Evolutionary conservation across 441 rosid species (phyloP).

Genomic region (Bocquillonia castaneifolia): DNA sequence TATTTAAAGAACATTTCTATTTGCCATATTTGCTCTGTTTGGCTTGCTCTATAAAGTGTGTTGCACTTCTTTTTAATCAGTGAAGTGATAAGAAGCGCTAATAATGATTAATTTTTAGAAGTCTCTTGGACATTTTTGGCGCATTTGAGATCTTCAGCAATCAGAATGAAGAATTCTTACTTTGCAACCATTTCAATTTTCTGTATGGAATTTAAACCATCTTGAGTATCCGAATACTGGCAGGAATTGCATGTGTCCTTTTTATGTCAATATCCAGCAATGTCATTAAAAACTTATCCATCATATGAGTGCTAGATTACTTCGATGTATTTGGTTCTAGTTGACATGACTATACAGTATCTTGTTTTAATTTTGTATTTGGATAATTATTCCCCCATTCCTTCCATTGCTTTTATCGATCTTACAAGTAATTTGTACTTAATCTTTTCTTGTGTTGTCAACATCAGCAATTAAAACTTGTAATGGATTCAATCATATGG

Average conservation of each 20-base stretch:
- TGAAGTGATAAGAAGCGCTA: background rate
- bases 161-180: background rate
- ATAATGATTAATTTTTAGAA: background rate
- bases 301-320: background rate
- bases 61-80: background rate
- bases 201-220: background rate
- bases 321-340: background rate
- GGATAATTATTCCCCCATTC: background rate
- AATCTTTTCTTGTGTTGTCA: background rate
- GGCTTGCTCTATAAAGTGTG: background rate
- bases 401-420: too few relatives aligned
- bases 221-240: background rate
- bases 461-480: slow-evolving; percentile 89
- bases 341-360: background rate
- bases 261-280: background rate
- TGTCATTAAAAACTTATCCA: background rate
- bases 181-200: background rate
- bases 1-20: too few relatives aligned
- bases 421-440: background rate
- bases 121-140: background rate
- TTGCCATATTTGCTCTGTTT: background rate
- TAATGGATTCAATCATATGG: slow-evolving; percentile 99
- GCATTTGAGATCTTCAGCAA: background rate
- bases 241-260: background rate
- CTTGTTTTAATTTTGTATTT: background rate